A percentile compares a stretch with the other conserved stretches of the same genome.
These are phyloP conservation scores for Allodekkera sacchari DNA, from an alignment of 805 yeast species.

Conservation along the genomic window DNA sequence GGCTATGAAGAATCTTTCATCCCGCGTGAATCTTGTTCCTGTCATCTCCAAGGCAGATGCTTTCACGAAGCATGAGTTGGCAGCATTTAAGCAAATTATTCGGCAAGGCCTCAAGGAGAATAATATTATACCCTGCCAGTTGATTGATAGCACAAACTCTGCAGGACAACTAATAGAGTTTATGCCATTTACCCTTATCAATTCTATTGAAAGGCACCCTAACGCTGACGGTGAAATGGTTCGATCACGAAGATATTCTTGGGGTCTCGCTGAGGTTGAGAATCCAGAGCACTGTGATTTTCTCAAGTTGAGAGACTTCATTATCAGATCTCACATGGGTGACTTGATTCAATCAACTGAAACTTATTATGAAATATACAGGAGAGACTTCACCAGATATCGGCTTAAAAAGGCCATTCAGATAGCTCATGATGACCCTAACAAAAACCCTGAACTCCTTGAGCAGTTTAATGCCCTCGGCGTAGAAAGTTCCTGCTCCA, in stretches of 20 bases:
- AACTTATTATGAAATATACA: constrained; percentile 63
- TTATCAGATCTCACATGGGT: constrained; percentile 64
- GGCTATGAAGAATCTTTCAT: constrained; percentile 61
- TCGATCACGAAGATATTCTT: constrained; percentile 68
- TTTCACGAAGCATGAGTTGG: constrained; percentile 48
- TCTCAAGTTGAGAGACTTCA: constrained; percentile 47
- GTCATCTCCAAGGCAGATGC: constrained; percentile 77
- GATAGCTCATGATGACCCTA: too few relatives aligned
- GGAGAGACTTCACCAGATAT: constrained; percentile 43
- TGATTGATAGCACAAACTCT: constrained; percentile 29
- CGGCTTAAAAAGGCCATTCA: constrained; percentile 23
- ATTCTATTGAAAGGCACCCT: constrained; percentile 45
- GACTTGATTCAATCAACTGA: constrained; percentile 76
- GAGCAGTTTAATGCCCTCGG: constrained; percentile 12
- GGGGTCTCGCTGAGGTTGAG: constrained; percentile 87
- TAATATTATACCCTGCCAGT: constrained; percentile 51
- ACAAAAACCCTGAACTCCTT: constrained; percentile 5
- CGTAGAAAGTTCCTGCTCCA: background rate
- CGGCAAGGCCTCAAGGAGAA: constrained; percentile 43
- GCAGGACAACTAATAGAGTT: constrained; percentile 27
- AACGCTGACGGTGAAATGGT: constrained; percentile 41
- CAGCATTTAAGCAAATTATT: constrained; percentile 43
- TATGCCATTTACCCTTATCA: constrained; percentile 63
- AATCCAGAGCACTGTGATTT: constrained; percentile 76
- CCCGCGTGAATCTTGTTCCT: constrained; percentile 75